phyloP scores from a whole-genome alignment of 2,329 filamentous ascomycete species.

The Ceratocystis ficicola region DNA sequence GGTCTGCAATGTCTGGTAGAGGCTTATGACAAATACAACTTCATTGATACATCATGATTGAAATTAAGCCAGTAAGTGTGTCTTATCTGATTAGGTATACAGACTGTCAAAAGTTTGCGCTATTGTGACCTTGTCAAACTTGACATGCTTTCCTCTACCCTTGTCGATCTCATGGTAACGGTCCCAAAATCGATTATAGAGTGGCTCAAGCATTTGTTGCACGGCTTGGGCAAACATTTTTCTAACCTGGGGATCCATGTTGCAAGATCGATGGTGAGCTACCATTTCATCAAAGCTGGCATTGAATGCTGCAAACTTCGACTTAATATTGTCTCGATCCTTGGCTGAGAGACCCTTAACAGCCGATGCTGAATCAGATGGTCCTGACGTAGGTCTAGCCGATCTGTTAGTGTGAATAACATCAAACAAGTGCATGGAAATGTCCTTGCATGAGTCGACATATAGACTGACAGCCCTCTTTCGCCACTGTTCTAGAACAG shows the following conservation, averaged over 20 bases:
- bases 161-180: slow-evolving; percentile 96
- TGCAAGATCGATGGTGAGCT: slow-evolving; percentile 64
- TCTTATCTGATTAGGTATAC: slow-evolving; percentile 17
- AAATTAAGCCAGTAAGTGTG: not conserved
- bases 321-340: slow-evolving; percentile 91
- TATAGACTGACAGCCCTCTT: slow-evolving; percentile 78
- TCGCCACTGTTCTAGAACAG: slow-evolving; percentile 66
- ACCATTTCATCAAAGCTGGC: slow-evolving; percentile 80
- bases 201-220: slow-evolving; percentile 79
- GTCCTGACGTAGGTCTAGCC: slow-evolving; percentile 59
- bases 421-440: slow-evolving; percentile 73
- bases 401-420: slow-evolving; percentile 78
- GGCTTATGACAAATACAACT: too few species aligned
- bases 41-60: not conserved
- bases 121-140: slow-evolving; percentile 82
- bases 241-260: slow-evolving; percentile 84
- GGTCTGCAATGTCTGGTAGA: too few species aligned
- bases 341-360: slow-evolving; percentile 75
- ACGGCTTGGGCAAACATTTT: slow-evolving; percentile 70
- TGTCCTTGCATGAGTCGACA: slow-evolving; percentile 76
- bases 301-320: slow-evolving; percentile 91
- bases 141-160: slow-evolving; percentile 95
- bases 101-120: slow-evolving; percentile 50
- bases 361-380: slow-evolving; percentile 70
- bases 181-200: slow-evolving; percentile 94